phyloP scores from a whole-genome alignment of 495 filamentous ascomycete genomes.

The Staphylotrichum tortipilum region DNA sequence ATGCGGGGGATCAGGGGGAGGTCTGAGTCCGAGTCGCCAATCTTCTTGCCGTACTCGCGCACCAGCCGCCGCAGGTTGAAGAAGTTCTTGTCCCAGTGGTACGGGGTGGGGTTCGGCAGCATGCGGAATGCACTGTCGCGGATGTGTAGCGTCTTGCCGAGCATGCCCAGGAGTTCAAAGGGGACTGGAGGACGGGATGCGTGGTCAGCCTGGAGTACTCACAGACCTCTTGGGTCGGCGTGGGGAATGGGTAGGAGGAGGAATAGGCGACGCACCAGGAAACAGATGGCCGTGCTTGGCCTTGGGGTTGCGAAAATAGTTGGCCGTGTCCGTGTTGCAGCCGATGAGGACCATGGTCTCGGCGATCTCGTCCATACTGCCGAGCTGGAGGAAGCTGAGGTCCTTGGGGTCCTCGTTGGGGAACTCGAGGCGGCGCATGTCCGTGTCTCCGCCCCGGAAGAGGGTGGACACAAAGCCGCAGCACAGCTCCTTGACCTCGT shows the following conservation, averaged over 20 bases:
- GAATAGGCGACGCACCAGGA: conserved; percentile 26
- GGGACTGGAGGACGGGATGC: too few species aligned
- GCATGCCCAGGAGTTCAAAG: conserved; percentile 46
- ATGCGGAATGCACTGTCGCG: conserved; percentile 34
- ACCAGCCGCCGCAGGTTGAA: conserved; percentile 30
- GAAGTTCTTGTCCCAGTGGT: conserved; percentile 37
- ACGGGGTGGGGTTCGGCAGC: conserved; percentile 42
- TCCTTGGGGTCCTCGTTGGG: conserved; percentile 31
- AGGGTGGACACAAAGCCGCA: conserved; percentile 42
- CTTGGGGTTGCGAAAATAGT: conserved; percentile 28
- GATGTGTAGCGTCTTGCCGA: conserved; percentile 38
- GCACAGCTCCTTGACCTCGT: conserved; percentile 38
- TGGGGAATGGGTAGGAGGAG: neutral
- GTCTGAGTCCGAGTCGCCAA: conserved; percentile 10
- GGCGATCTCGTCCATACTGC: conserved; percentile 30
- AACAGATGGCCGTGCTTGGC: conserved; percentile 36
- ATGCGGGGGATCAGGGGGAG: neutral
- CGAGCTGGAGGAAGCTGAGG: conserved; percentile 28
- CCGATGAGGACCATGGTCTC: conserved; percentile 39
- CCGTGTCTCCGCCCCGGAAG: conserved; percentile 26
- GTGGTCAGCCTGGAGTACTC: too few species aligned
- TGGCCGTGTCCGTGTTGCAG: conserved; percentile 34
- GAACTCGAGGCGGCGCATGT: conserved; percentile 27
- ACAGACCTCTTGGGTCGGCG: too few species aligned
- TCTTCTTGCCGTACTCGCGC: conserved; percentile 22